Percentiles rank a stretch among this genome's conserved stretches.
These are phyloP conservation scores for Nymphaea thermarum DNA, from an alignment of 164 flowering plant genomes.

Conservation along the genomic window DNA sequence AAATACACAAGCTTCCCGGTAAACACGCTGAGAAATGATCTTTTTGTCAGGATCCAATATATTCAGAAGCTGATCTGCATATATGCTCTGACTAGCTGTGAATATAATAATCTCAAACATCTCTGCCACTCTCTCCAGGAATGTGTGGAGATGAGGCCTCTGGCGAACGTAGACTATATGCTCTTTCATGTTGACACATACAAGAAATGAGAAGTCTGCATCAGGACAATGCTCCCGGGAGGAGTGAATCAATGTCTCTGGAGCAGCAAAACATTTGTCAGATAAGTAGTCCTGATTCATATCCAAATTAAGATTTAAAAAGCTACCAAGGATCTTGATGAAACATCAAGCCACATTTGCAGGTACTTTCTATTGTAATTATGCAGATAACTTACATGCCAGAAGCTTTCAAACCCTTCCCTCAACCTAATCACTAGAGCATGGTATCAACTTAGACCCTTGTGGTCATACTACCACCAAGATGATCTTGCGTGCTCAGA, in stretches of 20 bases:
- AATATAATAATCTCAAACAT: slow-evolving; percentile 86
- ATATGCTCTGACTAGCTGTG: slow-evolving; percentile 95
- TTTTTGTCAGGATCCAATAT: slow-evolving; percentile 72
- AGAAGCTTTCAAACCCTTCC: neutral
- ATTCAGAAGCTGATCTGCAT: slow-evolving; percentile 80
- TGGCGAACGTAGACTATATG: slow-evolving; percentile 73
- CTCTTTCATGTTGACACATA: slow-evolving; percentile 78
- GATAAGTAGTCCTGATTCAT: no score
- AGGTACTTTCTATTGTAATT: no score
- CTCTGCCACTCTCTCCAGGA: slow-evolving; percentile 76
- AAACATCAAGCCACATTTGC: no score
- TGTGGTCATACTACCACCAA: no score
- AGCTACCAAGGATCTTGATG: no score
- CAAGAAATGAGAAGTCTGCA: slow-evolving; percentile 86
- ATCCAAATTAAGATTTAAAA: no score
- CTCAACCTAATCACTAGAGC: no score
- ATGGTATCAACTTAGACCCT: no score
- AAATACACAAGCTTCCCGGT: slow-evolving; percentile 88
- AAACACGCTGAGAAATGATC: slow-evolving; percentile 66
- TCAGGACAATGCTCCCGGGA: slow-evolving; percentile 63
- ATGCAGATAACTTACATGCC: neutral
- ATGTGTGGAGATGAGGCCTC: slow-evolving; percentile 68
- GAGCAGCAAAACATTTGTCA: neutral
- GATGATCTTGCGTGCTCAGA: neutral
- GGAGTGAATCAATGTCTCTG: slow-evolving; percentile 99